Evolutionary conservation across 495 filamentous ascomycete genomes (phyloP).

Genomic region (Emericellopsis terricola): DNA sequence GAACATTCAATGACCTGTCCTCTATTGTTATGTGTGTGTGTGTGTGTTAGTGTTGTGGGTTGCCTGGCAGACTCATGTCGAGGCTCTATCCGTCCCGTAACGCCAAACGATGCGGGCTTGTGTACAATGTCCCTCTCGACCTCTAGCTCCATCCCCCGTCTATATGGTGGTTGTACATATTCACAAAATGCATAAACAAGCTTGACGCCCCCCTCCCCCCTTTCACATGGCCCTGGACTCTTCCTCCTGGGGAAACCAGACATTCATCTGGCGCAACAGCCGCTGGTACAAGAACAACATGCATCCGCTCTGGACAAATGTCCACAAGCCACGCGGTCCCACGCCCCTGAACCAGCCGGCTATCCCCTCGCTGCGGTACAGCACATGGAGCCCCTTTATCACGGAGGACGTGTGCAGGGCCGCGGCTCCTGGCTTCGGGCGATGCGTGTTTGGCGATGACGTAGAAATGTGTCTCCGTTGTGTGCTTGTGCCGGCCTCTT

Average conservation of each 20-base stretch:
- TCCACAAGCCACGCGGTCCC: constrained; percentile 89
- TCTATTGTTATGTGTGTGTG: too few relatives aligned
- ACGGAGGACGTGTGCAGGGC: constrained; percentile 79
- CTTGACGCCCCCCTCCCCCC: too few relatives aligned
- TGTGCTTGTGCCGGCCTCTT: constrained; percentile 6
- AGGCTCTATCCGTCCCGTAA: too few relatives aligned
- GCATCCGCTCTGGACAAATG: constrained; percentile 86
- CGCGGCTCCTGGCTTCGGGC: constrained; percentile 51
- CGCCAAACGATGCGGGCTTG: background rate
- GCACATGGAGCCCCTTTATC: constrained; percentile 62
- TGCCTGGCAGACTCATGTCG: too few relatives aligned
- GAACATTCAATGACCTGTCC: too few relatives aligned
- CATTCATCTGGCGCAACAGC: constrained; percentile 58
- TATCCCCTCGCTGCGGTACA: constrained; percentile 78
- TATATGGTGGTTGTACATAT: background rate
- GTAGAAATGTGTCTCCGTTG: constrained; percentile 63
- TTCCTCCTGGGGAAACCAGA: constrained; percentile 15
- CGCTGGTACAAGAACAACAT: constrained; percentile 95
- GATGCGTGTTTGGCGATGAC: constrained; percentile 62
- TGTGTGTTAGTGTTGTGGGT: too few relatives aligned
- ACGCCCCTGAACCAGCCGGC: constrained; percentile 90
- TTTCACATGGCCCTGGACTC: background rate
- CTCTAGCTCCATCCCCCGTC: background rate
- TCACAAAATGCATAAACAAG: background rate
- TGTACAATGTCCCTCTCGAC: background rate